phyloP scores from a whole-genome alignment of 768 basidiomycete genomes.

The Leccinum uliginosum region DNA sequence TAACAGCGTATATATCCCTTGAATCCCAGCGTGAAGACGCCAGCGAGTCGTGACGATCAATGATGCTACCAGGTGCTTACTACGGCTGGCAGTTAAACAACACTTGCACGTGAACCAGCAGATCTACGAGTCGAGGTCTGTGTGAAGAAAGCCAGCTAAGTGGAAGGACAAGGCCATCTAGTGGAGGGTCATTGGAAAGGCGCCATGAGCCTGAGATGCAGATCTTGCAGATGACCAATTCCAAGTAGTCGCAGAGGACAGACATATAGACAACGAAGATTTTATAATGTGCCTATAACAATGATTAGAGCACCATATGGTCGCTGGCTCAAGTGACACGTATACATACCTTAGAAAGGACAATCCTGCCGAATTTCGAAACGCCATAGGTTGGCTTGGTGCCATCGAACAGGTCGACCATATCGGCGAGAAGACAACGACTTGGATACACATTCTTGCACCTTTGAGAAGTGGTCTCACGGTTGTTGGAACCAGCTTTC shows the following conservation, averaged over 20 bases:
- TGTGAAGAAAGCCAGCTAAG: conserved; percentile 44
- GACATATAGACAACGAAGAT: conserved; percentile 34
- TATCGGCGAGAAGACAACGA: conserved; percentile 30
- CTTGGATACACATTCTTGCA: conserved; percentile 1
- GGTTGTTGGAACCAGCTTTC: conserved; percentile 27
- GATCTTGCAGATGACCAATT: conserved; percentile 40
- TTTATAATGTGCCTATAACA: conserved; percentile 42
- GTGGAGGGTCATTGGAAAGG: conserved; percentile 11
- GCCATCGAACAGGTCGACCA: conserved; percentile 28
- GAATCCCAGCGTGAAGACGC: background rate
- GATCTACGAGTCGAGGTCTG: conserved; percentile 35
- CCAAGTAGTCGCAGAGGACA: conserved; percentile 49
- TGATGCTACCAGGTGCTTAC: background rate
- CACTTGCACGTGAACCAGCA: conserved; percentile 17
- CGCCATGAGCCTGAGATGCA: conserved; percentile 34
- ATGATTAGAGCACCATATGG: conserved; percentile 23
- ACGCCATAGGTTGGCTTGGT: conserved; percentile 15
- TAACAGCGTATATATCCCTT: conserved; percentile 3
- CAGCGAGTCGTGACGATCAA: background rate
- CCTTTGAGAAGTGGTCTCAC: background rate
- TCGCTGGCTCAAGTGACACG: too few relatives aligned
- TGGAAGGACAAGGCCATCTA: conserved; percentile 51
- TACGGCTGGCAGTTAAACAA: conserved; percentile 29
- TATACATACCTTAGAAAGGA: conserved; percentile 41
- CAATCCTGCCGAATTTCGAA: conserved; percentile 35